phyloP scores from a whole-genome alignment of 805 yeast genomes.

The Geotrichum ghanense region DNA sequence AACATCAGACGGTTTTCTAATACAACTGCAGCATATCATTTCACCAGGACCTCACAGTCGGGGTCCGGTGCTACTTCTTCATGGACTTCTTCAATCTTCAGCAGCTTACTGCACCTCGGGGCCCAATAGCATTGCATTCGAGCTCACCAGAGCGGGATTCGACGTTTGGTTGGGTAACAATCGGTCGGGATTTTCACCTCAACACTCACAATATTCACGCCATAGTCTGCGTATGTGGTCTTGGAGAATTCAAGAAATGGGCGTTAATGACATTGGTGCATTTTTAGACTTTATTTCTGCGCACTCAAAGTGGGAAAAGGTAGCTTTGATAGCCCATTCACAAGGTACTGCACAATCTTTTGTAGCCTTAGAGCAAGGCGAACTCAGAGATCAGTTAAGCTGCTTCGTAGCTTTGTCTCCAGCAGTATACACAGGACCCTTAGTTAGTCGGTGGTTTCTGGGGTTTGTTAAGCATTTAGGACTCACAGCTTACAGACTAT shows the following conservation, averaged over 20 bases:
- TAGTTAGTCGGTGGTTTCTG: slow-evolving; percentile 41
- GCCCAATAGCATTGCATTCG: slow-evolving; percentile 51
- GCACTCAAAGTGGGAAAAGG: slow-evolving; percentile 24
- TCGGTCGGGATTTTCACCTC: slow-evolving; percentile 72
- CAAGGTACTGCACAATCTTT: slow-evolving; percentile 90
- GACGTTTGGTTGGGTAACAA: slow-evolving; percentile 92
- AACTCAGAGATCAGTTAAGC: slow-evolving; percentile 43
- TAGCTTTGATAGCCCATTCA: slow-evolving; percentile 71
- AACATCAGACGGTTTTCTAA: slow-evolving; percentile 71
- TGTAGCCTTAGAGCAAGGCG: slow-evolving; percentile 41
- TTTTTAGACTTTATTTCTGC: slow-evolving; percentile 50
- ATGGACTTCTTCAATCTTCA: slow-evolving; percentile 79
- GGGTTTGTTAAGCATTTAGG: slow-evolving; percentile 19
- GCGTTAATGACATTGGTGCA: slow-evolving; percentile 63
- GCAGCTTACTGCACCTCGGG: slow-evolving; percentile 86
- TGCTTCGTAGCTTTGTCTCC: slow-evolving; percentile 77
- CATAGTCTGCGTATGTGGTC: slow-evolving; percentile 63
- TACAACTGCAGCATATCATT: slow-evolving; percentile 50
- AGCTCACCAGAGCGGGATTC: slow-evolving; percentile 38
- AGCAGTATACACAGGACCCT: slow-evolving; percentile 77
- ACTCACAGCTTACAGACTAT: slow-evolving; percentile 19
- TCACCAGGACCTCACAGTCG: slow-evolving; percentile 34
- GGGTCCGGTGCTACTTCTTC: slow-evolving; percentile 62
- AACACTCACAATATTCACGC: slow-evolving; percentile 39
- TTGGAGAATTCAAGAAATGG: slow-evolving; percentile 87